Evolutionary conservation across 768 basidiomycete genomes (phyloP), one percentile per base, ranked within the genome.

Genomic region (Mycena belliarum): DNA sequence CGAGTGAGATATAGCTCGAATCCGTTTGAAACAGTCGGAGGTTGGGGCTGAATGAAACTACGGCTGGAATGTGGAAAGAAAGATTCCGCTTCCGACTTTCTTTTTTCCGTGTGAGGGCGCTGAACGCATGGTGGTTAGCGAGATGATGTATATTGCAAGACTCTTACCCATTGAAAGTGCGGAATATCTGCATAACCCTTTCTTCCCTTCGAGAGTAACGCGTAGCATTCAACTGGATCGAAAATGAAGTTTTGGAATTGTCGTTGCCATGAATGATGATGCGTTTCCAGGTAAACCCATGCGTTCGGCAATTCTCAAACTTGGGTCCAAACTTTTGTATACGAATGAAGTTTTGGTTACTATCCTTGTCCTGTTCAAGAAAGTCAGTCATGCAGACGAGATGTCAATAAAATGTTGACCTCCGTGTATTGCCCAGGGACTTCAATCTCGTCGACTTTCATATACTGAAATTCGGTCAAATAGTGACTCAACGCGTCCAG

Each of bases 371-470:
- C 95, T 97, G 66, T 15, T 12, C 20, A 8, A 40, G 28, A 54
- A 42, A 25, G 41, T 57, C 53, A 50, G 50, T 26, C 53, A 44
- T 32, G 25, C n/a, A 35, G 45, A 29, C 28, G 25, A 42, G n/a
- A 46, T 16, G 14, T 14, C 26, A 44, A 28, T 10, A 41, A 42
- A 9, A 59, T 7, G 33, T 67, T 23, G n/a, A 91, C 95, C 83
- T 98, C 93, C 0, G 94, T 91, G 70, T 99, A 99, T 72, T 99
- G 97, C 8, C 97, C 97, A n/a, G 95, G 95, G 48, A 99, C 85
- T 68, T 99, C 95, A 37, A 99, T 92, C 62, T 99, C 96, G 62
- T 98, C 97, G 48, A 96, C 94, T 70, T 95, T 97, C 68, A 86
- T 88, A 72, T 98, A 95, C 65, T 98, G 96, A 79, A 98, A 99